Conservation (phyloP, 2,329 filamentous ascomycete genomes). For the Blastomyces percursus region DNA sequence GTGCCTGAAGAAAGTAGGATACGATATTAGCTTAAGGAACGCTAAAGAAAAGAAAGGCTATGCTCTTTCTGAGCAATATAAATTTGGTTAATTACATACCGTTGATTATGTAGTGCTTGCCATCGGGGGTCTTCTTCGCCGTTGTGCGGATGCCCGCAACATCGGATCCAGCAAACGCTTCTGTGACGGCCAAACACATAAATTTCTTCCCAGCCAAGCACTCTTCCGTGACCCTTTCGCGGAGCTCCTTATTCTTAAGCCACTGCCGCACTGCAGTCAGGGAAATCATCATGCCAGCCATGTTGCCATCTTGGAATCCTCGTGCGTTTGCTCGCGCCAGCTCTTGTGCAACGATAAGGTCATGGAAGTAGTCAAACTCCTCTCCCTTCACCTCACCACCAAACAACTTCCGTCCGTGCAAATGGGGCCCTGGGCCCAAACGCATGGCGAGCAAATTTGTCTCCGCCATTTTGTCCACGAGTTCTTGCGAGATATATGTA, state of each 20-base stretch:
- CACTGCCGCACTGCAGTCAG: slow-evolving; percentile 72
- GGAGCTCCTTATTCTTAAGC: slow-evolving; percentile 55
- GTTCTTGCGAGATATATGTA: slow-evolving; percentile 54
- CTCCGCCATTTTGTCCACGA: slow-evolving; percentile 70
- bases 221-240: slow-evolving; percentile 57
- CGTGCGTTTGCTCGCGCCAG: slow-evolving; percentile 57
- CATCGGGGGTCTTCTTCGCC: slow-evolving; percentile 41
- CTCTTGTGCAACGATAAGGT: slow-evolving; percentile 66
- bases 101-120: slow-evolving; percentile 48
- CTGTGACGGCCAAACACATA: slow-evolving; percentile 77
- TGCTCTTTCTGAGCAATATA: slow-evolving; percentile 36
- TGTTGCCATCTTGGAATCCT: slow-evolving; percentile 73
- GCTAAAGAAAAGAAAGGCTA: slow-evolving; percentile 15
- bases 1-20: not conserved
- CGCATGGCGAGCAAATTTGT: slow-evolving; percentile 69
- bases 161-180: slow-evolving; percentile 64
- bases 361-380: slow-evolving; percentile 82
- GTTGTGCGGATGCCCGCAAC: slow-evolving; percentile 53
- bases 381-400: slow-evolving; percentile 58
- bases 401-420: slow-evolving; percentile 59
- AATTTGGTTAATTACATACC: slow-evolving; percentile 30
- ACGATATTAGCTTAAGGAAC: not conserved
- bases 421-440: slow-evolving; percentile 69
- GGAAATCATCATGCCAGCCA: slow-evolving; percentile 77
- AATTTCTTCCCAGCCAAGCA: slow-evolving; percentile 74